Percentiles rank a stretch among this genome's conserved stretches.
Evolutionary conservation across 2,329 filamentous ascomycete genomes (phyloP).

Genomic region (Phyllosticta citrichinensis): DNA sequence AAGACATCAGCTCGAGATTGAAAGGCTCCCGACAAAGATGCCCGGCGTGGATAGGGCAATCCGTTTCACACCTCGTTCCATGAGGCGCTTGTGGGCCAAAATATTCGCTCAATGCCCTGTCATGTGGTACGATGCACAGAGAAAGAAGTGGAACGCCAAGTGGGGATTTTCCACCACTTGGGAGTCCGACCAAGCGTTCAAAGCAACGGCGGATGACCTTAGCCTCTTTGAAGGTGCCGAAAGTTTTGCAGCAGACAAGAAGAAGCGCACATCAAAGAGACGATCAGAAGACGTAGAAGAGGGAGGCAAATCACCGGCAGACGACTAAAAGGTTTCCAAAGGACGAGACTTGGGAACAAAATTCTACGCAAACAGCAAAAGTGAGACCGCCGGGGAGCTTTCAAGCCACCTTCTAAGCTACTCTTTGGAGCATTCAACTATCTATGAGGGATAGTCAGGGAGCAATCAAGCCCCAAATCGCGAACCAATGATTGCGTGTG

Average conservation of each 20-base stretch:
- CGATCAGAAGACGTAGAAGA: neutral
- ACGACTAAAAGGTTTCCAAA: neutral
- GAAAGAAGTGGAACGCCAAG: constrained; percentile 21
- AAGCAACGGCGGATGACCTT: neutral
- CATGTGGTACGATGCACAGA: constrained; percentile 22
- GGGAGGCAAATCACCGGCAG: too few relatives aligned
- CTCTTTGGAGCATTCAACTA: too few relatives aligned
- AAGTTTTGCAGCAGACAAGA: neutral
- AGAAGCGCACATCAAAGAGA: neutral
- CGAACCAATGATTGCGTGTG: too few relatives aligned
- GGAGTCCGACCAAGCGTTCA: neutral
- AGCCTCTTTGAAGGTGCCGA: neutral
- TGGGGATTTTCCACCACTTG: constrained; percentile 20
- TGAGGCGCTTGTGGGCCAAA: constrained; percentile 36
- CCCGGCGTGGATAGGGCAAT: constrained; percentile 18
- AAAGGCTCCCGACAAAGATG: neutral
- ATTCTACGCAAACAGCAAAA: too few relatives aligned
- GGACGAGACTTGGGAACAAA: neutral
- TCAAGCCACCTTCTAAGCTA: too few relatives aligned
- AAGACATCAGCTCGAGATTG: neutral
- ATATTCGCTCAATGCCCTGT: constrained; percentile 31
- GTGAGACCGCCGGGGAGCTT: too few relatives aligned
- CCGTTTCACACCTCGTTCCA: constrained; percentile 32
- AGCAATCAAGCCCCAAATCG: too few relatives aligned
- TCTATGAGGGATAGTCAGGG: too few relatives aligned